These are phyloP conservation scores for Arthroderma sp. DNA, from an alignment of 2,329 filamentous ascomycete species.

Conservation along the genomic window DNA sequence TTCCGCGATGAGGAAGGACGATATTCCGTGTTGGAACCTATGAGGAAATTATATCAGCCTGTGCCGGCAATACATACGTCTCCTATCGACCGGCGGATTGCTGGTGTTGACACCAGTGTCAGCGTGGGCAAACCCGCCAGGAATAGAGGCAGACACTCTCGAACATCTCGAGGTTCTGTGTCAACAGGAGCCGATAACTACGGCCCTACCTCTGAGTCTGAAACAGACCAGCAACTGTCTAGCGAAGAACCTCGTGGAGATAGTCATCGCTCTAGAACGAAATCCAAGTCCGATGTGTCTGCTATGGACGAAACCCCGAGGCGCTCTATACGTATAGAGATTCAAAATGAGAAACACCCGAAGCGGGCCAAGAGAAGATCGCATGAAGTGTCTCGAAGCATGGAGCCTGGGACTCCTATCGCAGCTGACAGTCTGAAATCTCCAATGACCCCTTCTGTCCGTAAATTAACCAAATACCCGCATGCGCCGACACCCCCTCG, in stretches of 20 bases:
- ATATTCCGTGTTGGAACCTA: constrained; percentile 64
- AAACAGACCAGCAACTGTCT: constrained; percentile 27
- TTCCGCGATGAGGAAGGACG: constrained; percentile 69
- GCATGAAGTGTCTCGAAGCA: constrained; percentile 17
- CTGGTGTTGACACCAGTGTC: neutral
- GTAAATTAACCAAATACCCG: constrained; percentile 73
- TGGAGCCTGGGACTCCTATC: constrained; percentile 27
- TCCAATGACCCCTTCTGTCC: constrained; percentile 64
- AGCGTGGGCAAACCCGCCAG: neutral
- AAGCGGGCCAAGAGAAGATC: constrained; percentile 49
- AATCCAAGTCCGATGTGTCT: constrained; percentile 15
- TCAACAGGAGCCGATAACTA: constrained; percentile 31
- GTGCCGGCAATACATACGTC: no score
- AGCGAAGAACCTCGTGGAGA: constrained; percentile 16
- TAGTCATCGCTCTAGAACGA: constrained; percentile 12
- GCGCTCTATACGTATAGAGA: constrained; percentile 79
- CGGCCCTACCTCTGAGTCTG: constrained; percentile 43
- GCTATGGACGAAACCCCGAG: constrained; percentile 46
- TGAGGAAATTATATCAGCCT: constrained; percentile 43
- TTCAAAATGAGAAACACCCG: constrained; percentile 64
- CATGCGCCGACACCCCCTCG: constrained; percentile 78
- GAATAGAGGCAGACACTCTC: constrained; percentile 11
- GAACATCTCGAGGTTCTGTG: constrained; percentile 19
- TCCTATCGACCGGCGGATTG: constrained; percentile 15
- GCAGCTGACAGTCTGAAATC: constrained; percentile 78